A percentile compares a stretch with the other conserved stretches of the same genome.
phyloP scores from a whole-genome alignment of 1,284 basidiomycete species.

The Inonotus hispidus region DNA sequence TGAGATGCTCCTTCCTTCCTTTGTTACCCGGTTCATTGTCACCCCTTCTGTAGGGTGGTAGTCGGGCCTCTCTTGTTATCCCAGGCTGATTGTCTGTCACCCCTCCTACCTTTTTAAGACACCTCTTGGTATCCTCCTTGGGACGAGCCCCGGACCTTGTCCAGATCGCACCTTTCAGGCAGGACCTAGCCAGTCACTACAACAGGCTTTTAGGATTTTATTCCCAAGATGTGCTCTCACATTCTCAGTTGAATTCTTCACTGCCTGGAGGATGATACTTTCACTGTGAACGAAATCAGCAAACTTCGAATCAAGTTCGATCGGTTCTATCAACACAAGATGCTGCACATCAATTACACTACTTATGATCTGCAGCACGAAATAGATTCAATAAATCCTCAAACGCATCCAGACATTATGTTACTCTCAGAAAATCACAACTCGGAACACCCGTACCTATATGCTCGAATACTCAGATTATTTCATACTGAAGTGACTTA shows the following conservation, averaged over 20 bases:
- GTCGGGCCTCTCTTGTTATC: too few species aligned
- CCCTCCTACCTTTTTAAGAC: too few species aligned
- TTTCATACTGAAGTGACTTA: slow-evolving; percentile 16
- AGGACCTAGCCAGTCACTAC: too few species aligned
- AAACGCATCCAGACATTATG: slow-evolving; percentile 33
- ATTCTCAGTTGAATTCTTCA: slow-evolving; percentile 20
- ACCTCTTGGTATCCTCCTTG: too few species aligned
- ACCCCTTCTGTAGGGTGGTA: too few species aligned
- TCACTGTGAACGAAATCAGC: slow-evolving; percentile 16
- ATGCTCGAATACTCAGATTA: slow-evolving; percentile 21
- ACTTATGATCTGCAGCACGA: slow-evolving; percentile 37
- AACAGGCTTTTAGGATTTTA: slow-evolving; percentile 21
- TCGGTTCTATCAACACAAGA: slow-evolving; percentile 30
- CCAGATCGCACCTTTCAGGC: too few species aligned
- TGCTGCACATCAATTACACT: slow-evolving; percentile 36
- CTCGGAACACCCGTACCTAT: slow-evolving; percentile 20
- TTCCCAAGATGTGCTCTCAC: slow-evolving; percentile 22
- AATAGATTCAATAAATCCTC: slow-evolving; percentile 36
- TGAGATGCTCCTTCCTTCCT: too few species aligned
- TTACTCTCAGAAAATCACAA: slow-evolving; percentile 26
- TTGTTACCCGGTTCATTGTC: too few species aligned
- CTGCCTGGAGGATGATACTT: slow-evolving; percentile 18
- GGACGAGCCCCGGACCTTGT: too few species aligned
- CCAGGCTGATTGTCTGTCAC: too few species aligned
- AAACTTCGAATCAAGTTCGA: slow-evolving; percentile 21